Evolutionary conservation across 202 grass and related monocot genomes (phyloP), one percentile per base, ranked within the genome.

Genomic region (Tripidium arundinaceum): DNA sequence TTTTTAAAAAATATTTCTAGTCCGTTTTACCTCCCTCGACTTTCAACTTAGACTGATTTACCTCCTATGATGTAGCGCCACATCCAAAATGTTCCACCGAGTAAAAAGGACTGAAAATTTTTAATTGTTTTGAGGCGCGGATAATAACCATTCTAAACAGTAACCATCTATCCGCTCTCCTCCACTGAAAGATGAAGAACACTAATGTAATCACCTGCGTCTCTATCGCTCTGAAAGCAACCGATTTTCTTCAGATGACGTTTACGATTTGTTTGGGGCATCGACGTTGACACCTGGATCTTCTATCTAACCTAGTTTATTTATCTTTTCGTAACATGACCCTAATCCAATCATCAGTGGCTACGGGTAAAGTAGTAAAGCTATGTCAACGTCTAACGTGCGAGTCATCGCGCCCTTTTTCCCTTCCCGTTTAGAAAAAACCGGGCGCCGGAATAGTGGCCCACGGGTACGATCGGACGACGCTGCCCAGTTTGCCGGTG

Each of bases 361-460:
- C 28, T 19, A 40, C 1, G 8, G 15, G 31, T 40, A 25, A 27
- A 60, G 24, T 60, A 13, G 4, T 27, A n/a, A 65, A 31, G 55
- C 66, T 41, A 11, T n/a, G 71, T 81, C 84, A 76, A 76, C 63
- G 39, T 31, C n/a, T 38, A 75, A 16, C 83, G 46, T 74, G 76
- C 4, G 21, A 7, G 83, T 16, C 71, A n/a, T 13, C 25, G 14
- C 49, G 5, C 49, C 6, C 4, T 11, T 11, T 7, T 16, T 5
- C 13, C 6, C 5, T 59, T 60, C 0, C 69, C 2, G 16, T 47
- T 68, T 49, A 47, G 12, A 69, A 57, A 83, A 5, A 54, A 27
- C 8, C 13, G 5, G 0, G 77, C 25, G 19, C 63, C 12, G 37
- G 12, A 58, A 66, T 0, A 65, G 22, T 11, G 26, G 59, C 55